Conservation (phyloP, 1,284 basidiomycete genomes). For the Porodaedalea pini region DNA sequence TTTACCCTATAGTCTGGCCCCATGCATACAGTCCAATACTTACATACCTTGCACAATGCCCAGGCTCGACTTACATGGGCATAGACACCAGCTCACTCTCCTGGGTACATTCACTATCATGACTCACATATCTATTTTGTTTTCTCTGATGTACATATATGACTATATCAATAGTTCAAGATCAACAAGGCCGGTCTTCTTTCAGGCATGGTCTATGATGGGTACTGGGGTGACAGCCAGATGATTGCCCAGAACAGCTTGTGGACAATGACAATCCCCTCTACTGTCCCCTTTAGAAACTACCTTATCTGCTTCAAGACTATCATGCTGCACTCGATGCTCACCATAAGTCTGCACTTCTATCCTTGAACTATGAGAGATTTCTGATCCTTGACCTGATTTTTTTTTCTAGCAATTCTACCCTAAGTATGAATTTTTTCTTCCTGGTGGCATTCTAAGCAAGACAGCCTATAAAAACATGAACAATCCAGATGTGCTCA, state of each 20-base stretch:
- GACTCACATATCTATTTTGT: no score
- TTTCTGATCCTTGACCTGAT: constrained; percentile 2
- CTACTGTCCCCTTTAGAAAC: constrained; percentile 45
- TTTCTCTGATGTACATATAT: background rate
- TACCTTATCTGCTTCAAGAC: constrained; percentile 57
- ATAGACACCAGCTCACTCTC: constrained; percentile 41
- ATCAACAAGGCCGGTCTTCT: constrained; percentile 55
- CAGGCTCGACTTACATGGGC: constrained; percentile 44
- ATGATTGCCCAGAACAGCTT: constrained; percentile 52
- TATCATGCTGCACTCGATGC: constrained; percentile 52
- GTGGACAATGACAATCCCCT: constrained; percentile 55
- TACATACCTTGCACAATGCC: constrained; percentile 51
- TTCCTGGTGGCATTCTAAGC: background rate
- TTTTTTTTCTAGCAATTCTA: constrained; percentile 45
- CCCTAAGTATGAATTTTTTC: constrained; percentile 34
- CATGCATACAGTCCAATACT: constrained; percentile 52
- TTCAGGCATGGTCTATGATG: constrained; percentile 44
- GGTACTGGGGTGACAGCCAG: constrained; percentile 46
- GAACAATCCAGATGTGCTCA: constrained; percentile 40
- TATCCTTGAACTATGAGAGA: background rate
- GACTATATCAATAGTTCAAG: constrained; percentile 41
- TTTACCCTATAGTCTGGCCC: constrained; percentile 51
- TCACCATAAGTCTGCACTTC: constrained; percentile 39
- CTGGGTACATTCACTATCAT: constrained; percentile 47
- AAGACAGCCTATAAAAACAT: background rate